Percentiles rank a stretch among this genome's conserved stretches.
Evolutionary conservation across 2,329 filamentous ascomycete genomes (phyloP).

Genomic region (Zalaria sp.): DNA sequence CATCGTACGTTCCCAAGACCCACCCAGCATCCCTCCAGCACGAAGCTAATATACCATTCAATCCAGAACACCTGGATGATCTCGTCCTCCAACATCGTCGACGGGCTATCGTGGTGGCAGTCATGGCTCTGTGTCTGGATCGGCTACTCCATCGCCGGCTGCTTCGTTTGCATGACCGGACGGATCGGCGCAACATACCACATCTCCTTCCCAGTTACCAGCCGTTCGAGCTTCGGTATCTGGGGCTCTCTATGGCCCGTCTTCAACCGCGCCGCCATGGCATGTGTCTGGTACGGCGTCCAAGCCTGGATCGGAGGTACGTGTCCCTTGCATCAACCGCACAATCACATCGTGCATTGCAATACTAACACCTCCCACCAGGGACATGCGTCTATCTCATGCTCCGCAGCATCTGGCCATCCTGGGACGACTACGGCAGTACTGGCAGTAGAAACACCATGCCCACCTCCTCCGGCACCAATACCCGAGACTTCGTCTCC

Average conservation of each 20-base stretch:
- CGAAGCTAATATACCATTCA: slow-evolving; percentile 35
- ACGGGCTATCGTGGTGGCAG: slow-evolving; percentile 42
- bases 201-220: slow-evolving; percentile 74
- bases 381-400: slow-evolving; percentile 57
- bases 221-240: slow-evolving; percentile 67
- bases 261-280: slow-evolving; percentile 74
- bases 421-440: slow-evolving; percentile 24
- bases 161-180: slow-evolving; percentile 64
- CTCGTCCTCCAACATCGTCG: slow-evolving; percentile 64
- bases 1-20: slow-evolving; percentile 43
- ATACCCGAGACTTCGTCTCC: slow-evolving; percentile 59
- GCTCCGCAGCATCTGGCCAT: slow-evolving; percentile 70
- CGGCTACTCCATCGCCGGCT: slow-evolving; percentile 64
- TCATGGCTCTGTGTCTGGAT: slow-evolving; percentile 35
- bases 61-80: slow-evolving; percentile 54
- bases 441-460: slow-evolving; percentile 51
- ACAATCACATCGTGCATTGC: no score
- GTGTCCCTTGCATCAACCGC: slow-evolving; percentile 27
- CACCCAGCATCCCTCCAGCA: slow-evolving; percentile 43
- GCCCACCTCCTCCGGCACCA: slow-evolving; percentile 49
- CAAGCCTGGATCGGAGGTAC: slow-evolving; percentile 65
- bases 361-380: background rate
- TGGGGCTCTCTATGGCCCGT: slow-evolving; percentile 85
- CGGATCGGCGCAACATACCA: slow-evolving; percentile 79
- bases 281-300: slow-evolving; percentile 79